A percentile compares a stretch with the other conserved stretches of the same genome.
phyloP scores from a whole-genome alignment of 1,284 basidiomycete genomes.

The Agaricales sp. region DNA sequence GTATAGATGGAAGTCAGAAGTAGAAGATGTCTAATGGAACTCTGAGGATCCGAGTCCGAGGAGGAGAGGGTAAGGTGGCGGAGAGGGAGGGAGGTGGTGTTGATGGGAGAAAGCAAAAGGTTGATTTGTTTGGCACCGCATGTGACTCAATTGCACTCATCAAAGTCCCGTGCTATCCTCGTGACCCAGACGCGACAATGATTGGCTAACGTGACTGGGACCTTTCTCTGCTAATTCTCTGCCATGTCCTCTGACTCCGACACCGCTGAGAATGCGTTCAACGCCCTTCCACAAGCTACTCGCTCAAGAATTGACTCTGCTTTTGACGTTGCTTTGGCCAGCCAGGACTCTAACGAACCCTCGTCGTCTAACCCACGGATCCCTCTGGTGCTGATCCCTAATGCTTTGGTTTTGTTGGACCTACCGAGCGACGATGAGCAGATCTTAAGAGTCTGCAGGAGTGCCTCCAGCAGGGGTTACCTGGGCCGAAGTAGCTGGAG shows the following conservation, averaged over 20 bases:
- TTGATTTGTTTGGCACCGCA: neutral
- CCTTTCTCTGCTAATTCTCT: neutral
- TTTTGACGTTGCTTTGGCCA: neutral
- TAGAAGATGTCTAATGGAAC: neutral
- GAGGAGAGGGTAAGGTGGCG: neutral
- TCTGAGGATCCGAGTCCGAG: neutral
- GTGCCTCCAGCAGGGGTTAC: conserved; percentile 37
- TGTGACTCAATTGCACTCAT: neutral
- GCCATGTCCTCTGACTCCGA: neutral
- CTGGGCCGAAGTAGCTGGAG: conserved; percentile 62
- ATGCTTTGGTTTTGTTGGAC: conserved; percentile 52
- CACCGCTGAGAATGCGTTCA: neutral
- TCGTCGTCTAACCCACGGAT: conserved; percentile 19
- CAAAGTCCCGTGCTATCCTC: neutral
- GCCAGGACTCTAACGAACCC: neutral
- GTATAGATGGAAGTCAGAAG: neutral
- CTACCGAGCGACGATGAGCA: conserved; percentile 58
- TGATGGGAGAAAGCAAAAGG: neutral
- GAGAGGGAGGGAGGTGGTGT: neutral
- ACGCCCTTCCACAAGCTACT: neutral
- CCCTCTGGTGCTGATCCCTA: conserved; percentile 44
- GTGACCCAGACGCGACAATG: neutral
- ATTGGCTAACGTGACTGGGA: neutral
- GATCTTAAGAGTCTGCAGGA: conserved; percentile 55
- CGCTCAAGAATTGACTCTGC: neutral